phyloP scores from a whole-genome alignment of 208 protist genomes.

The Trypanosoma theileri region DNA sequence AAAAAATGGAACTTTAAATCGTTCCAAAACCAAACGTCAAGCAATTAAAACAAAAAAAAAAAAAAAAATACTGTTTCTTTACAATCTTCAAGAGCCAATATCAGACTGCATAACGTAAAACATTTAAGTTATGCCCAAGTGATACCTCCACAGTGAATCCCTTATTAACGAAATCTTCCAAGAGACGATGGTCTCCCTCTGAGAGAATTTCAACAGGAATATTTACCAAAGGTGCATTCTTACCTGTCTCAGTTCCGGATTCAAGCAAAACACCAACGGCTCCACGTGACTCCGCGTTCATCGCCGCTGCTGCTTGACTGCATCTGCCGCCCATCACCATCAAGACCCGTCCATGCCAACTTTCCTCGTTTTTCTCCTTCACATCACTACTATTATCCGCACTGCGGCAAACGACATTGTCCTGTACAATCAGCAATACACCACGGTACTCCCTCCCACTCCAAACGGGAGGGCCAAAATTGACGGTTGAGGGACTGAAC shows the following conservation, averaged over 20 bases:
- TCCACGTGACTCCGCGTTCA: constrained; percentile 15
- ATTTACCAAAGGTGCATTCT: constrained; percentile 7
- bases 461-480: constrained; percentile 11
- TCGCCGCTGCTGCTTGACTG: constrained; percentile 3
- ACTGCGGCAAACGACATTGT: not conserved
- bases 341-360: not conserved
- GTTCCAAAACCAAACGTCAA: no score
- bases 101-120: constrained; percentile 5
- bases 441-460: constrained; percentile 19
- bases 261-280: constrained; percentile 25
- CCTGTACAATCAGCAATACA: constrained; percentile 4
- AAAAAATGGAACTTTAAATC: no score
- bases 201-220: constrained; percentile 29
- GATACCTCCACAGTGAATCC: constrained; percentile 20
- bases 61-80: no score
- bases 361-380: not conserved
- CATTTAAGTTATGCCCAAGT: constrained; percentile 18
- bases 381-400: not conserved
- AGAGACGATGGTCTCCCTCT: constrained; percentile 1
- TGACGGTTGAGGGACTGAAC: not conserved
- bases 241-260: no score
- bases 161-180: constrained; percentile 8
- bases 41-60: no score
- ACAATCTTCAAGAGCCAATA: no score
- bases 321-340: constrained; percentile 10